Conservation (phyloP, 2,329 filamentous ascomycete genomes). For the Fusarium nematophilum region DNA sequence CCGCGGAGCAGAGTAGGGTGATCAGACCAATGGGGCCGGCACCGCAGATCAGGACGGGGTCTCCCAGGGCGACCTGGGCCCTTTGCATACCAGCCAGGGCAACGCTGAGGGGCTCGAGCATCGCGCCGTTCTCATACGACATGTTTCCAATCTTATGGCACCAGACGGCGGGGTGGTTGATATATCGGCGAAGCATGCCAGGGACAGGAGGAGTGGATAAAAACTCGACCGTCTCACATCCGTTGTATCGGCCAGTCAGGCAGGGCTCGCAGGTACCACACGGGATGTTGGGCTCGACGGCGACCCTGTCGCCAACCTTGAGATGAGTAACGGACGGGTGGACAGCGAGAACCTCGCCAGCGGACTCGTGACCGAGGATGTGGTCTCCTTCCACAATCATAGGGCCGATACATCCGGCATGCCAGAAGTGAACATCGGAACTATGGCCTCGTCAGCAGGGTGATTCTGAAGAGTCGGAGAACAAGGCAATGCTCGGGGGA, state of each 20-base stretch:
- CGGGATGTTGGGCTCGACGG: conserved; percentile 93
- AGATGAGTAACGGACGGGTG: conserved; percentile 83
- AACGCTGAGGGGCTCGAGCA: conserved; percentile 91
- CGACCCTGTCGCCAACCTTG: conserved; percentile 88
- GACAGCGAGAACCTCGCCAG: conserved; percentile 83
- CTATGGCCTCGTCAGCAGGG: conserved; percentile 55
- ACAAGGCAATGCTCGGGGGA: neutral
- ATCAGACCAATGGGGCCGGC: conserved; percentile 95
- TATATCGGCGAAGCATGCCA: conserved; percentile 88
- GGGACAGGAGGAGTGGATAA: conserved; percentile 90
- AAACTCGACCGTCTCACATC: conserved; percentile 87
- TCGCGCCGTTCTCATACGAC: conserved; percentile 89
- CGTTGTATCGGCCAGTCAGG: conserved; percentile 93
- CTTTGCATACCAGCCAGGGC: conserved; percentile 89
- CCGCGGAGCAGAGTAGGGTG: conserved; percentile 83
- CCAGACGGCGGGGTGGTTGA: conserved; percentile 94
- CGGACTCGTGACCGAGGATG: conserved; percentile 94
- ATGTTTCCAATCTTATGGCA: conserved; percentile 96
- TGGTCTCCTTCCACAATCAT: conserved; percentile 93
- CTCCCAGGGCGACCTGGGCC: conserved; percentile 82
- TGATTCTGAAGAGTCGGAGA: conserved; percentile 14
- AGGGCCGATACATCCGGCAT: conserved; percentile 91
- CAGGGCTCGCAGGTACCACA: conserved; percentile 93
- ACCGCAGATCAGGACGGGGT: conserved; percentile 89
- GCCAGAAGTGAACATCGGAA: conserved; percentile 98